Base-by-base conservation (phyloP, 345 rosid species). In the Citrus mangshanensis region DNA sequence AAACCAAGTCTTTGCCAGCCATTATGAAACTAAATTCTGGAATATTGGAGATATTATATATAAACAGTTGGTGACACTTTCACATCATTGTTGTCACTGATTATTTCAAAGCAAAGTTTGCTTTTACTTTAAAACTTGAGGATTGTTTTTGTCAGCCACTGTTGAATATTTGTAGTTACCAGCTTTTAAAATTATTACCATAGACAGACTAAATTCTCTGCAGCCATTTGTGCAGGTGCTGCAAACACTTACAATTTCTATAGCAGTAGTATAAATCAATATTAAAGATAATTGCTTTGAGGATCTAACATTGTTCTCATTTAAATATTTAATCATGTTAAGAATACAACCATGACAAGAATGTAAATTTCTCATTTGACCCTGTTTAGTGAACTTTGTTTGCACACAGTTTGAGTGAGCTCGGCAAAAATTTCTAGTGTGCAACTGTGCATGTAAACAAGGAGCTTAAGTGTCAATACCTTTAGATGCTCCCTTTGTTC, bases 401-500 rank as follows among this genome's bases (percentile, higher is more conserved):
- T 66, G 25, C 9, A 0, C 5, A 14, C 38, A 32, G 49, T 21
- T 24, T 35, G 49, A 10, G 27, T 4, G n/a, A 7, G 1, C 13
- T 21, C 0, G 3, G 2, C 46, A 66, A 12, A 66, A 4, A 21
- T 12, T 40, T 35, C 27, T 21, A 19, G 27, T 59, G 14, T 7
- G 38, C 18, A 21, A 18, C 25, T 59, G 62, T 27, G 38, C 27
- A 21, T 30, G 74, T 9, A 7, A 46, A 46, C 46, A 70, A 51
- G 37, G 7, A 70, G n/a, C 21, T 13, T 55, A 21, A 46, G 3
- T 2, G 19, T 13, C 2, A 10, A 19, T 86, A 94, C 99, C 98
- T 95, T 95, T 75, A 95, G 81, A 65, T 90, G 97, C 72, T 95
- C 97, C 77, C 98, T 88, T 86, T 95, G 99, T 81, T 94, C 94